These are phyloP conservation scores for Oenanthe javanica DNA, from an alignment of 140 eudicot genomes.

Conservation along the genomic window DNA sequence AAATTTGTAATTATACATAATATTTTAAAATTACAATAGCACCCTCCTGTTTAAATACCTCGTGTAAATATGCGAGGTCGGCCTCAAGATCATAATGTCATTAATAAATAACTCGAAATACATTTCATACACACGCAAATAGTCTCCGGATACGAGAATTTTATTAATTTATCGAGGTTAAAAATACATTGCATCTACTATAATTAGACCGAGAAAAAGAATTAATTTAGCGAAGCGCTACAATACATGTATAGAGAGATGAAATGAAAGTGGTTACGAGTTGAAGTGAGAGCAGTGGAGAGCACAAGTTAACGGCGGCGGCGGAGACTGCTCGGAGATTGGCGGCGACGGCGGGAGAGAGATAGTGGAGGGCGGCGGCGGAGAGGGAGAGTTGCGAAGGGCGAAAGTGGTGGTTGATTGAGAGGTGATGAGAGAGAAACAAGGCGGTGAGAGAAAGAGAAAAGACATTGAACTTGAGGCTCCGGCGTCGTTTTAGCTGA, in stretches of 20 bases:
- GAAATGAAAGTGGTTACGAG: constrained; percentile 37
- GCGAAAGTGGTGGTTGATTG: constrained; percentile 33
- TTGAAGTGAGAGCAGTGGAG: constrained; percentile 85
- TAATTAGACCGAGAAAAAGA: no score
- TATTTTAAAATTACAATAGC: no score
- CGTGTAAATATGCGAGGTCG: no score
- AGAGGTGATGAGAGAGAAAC: constrained; percentile 28
- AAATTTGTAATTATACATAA: no score
- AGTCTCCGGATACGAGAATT: no score
- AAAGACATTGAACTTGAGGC: constrained; percentile 28
- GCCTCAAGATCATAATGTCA: no score
- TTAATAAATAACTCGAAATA: no score
- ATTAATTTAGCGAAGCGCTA: not conserved
- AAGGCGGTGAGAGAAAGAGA: constrained; percentile 30
- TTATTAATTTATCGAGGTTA: not conserved
- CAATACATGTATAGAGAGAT: not conserved
- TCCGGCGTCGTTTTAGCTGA: constrained; percentile 8
- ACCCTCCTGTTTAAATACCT: no score
- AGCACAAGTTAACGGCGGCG: constrained; percentile 45
- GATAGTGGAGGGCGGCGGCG: constrained; percentile 28
- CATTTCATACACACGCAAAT: no score
- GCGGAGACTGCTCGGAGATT: constrained; percentile 32
- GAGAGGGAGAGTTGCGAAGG: constrained; percentile 16
- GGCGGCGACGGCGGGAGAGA: constrained; percentile 10
- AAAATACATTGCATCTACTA: not conserved